A percentile compares a stretch with the other conserved stretches of the same genome.
These are phyloP conservation scores for Pythium brassicae DNA, from an alignment of 352 stramenopile genomes.

Conservation along the genomic window DNA sequence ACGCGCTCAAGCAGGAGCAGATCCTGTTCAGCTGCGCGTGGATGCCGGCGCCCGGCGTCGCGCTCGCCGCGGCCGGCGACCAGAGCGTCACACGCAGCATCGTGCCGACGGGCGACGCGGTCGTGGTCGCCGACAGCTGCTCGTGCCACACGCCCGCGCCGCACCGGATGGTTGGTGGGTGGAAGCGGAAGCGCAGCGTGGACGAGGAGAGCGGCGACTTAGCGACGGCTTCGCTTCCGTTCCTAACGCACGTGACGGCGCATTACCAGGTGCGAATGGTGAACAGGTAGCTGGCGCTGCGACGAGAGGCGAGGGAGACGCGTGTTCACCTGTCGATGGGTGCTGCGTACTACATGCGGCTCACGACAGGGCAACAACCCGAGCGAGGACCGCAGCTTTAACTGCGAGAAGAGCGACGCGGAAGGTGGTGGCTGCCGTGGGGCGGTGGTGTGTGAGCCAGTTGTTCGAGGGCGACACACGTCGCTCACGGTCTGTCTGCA, in stretches of 20 bases:
- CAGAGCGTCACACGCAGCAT: conserved; percentile 8
- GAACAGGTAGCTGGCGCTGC: background rate
- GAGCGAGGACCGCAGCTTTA: conserved; percentile 65
- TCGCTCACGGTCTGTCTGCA: conserved; percentile 6
- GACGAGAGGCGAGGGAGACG: too few relatives aligned
- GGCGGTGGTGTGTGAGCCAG: background rate
- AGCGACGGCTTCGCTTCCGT: conserved; percentile 1
- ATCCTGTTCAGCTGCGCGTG: conserved; percentile 44
- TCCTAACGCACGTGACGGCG: conserved; percentile 35
- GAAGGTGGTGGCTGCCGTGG: conserved; percentile 15
- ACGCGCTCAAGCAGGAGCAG: conserved; percentile 30
- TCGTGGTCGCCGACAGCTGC: conserved; percentile 9
- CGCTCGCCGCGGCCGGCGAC: conserved; percentile 18
- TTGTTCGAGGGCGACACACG: background rate
- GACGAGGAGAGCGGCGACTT: background rate
- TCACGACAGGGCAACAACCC: conserved; percentile 50
- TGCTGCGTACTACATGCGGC: too few relatives aligned
- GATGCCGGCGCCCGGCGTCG: conserved; percentile 28
- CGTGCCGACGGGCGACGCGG: background rate
- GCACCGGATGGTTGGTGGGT: background rate
- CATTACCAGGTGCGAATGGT: conserved; percentile 44
- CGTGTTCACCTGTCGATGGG: too few relatives aligned
- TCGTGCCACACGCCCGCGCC: conserved; percentile 10
- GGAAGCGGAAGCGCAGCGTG: conserved; percentile 8
- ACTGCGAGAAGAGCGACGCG: conserved; percentile 32